Evolutionary conservation across 23 red algal species (phyloP), one percentile per base, ranked within the genome.

Genomic region (Cyanidium caldarium): DNA sequence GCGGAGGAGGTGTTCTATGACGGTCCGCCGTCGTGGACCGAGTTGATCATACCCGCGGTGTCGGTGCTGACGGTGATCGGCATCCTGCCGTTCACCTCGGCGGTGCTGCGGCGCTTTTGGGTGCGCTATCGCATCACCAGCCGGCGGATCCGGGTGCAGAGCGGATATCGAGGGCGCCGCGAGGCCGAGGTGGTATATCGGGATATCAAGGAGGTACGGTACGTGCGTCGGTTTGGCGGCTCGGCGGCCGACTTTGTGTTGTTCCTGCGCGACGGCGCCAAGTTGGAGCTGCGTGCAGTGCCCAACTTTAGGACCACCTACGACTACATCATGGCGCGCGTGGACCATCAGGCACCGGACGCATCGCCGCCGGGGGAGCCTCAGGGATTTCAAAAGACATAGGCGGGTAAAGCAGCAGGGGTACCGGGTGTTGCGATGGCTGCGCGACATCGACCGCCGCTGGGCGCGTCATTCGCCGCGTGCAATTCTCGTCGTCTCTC

Each of bases 61-160:
- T 85, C 92, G 21, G 82, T 88, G 7, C 82, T 89, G 35, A 98
- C 92, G 33, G 85, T 98, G 44, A 77, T 98, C 38, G 92, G 92
- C 7, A 85, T 98, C 65, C 85, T 98, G 38, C 92, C 92, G 14
- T 98, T 88, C 66, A 34, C 80, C 35, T 84, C 80, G 45, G 86
- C 83, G 15, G 20, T 88, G 29, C 79, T 78, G 28, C 45, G 92
- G 26, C 80, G 82, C 37, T 72, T 72, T 2, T 98, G 92, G 92
- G 92, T 98, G n/a, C 75, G 73, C 16, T 98, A 98, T 69, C 82
- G 87, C 57, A 20, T 98, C 7, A 88, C 92, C 3, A 83, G 66
- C 34, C 65, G 81, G 31, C 72, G 92, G 35, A 88, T 98, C 43
- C 72, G 75, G 35, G 78, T 98, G 34, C 58, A 67, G 20, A 72